phyloP scores from a whole-genome alignment of 768 basidiomycete species.

The Pleurotus ostreatus region DNA sequence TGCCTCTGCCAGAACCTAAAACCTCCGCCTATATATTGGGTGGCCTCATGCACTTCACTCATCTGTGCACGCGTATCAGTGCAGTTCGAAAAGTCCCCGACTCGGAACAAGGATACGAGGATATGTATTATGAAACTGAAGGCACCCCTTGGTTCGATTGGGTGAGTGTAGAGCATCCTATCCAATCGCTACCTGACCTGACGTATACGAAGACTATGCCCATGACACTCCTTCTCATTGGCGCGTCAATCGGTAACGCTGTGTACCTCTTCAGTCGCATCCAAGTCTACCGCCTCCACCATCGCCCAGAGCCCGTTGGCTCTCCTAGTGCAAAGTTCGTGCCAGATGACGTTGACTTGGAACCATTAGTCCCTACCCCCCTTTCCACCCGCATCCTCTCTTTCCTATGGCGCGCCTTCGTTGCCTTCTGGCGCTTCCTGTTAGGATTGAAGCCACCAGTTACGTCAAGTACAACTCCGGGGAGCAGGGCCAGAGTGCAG shows the following conservation, averaged over 20 bases:
- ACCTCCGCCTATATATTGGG: conserved; percentile 67
- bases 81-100: conserved; percentile 54
- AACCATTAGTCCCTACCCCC: conserved; percentile 40
- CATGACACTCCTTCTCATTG: conserved; percentile 51
- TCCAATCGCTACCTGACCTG: conserved; percentile 4
- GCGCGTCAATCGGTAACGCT: conserved; percentile 52
- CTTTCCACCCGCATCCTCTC: conserved; percentile 37
- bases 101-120: conserved; percentile 75
- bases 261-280: conserved; percentile 70
- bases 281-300: conserved; percentile 64
- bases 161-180: conserved; percentile 38
- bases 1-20: conserved; percentile 66
- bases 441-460: conserved; percentile 54
- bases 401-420: conserved; percentile 48
- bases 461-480: conserved; percentile 28
- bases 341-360: conserved; percentile 45
- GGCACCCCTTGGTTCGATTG: conserved; percentile 75
- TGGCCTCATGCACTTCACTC: conserved; percentile 58
- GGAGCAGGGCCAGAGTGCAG: conserved; percentile 51
- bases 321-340: conserved; percentile 72
- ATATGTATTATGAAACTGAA: conserved; percentile 66
- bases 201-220: conserved; percentile 52
- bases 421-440: conserved; percentile 62
- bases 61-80: conserved; percentile 61
- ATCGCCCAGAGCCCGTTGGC: conserved; percentile 57